Evolutionary conservation across 1,284 basidiomycete genomes (phyloP).

Genomic region (Puccinia hordei): DNA sequence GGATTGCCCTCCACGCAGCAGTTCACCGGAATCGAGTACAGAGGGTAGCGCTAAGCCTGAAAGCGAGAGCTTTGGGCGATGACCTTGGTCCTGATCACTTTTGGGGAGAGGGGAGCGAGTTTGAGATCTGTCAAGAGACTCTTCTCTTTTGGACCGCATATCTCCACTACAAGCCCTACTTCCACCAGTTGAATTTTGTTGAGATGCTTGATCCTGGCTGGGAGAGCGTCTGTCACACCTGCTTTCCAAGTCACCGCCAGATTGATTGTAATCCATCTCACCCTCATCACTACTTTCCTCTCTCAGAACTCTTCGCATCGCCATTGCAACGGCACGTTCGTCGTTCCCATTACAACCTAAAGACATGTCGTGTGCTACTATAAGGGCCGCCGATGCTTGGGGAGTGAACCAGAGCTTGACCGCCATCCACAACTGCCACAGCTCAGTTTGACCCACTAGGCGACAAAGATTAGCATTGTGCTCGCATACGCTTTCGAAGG

Average conservation of each 20-base stretch:
- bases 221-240: slow-evolving; percentile 22
- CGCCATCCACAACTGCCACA: slow-evolving; percentile 36
- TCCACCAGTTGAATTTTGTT: slow-evolving; percentile 18
- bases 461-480: slow-evolving; percentile 39
- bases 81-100: background rate
- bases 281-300: slow-evolving; percentile 45
- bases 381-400: slow-evolving; percentile 18
- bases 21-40: slow-evolving; percentile 17
- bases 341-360: slow-evolving; percentile 6
- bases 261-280: slow-evolving; percentile 35
- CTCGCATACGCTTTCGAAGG: slow-evolving; percentile 32
- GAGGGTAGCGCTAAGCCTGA: slow-evolving; percentile 19
- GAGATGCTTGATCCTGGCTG: slow-evolving; percentile 20
- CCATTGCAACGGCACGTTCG: slow-evolving; percentile 32
- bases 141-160: slow-evolving; percentile 20
- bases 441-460: background rate
- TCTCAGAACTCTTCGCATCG: slow-evolving; percentile 35
- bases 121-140: slow-evolving; percentile 13
- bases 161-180: background rate
- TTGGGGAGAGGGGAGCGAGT: slow-evolving; percentile 28
- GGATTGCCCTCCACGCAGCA: slow-evolving; percentile 30
- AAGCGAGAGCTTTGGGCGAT: slow-evolving; percentile 27
- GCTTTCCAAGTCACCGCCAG: slow-evolving; percentile 20
- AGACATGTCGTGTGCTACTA: slow-evolving; percentile 20
- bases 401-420: slow-evolving; percentile 31